Conservation (phyloP, 1,284 basidiomycete species). For the Austroboletus niveus region DNA sequence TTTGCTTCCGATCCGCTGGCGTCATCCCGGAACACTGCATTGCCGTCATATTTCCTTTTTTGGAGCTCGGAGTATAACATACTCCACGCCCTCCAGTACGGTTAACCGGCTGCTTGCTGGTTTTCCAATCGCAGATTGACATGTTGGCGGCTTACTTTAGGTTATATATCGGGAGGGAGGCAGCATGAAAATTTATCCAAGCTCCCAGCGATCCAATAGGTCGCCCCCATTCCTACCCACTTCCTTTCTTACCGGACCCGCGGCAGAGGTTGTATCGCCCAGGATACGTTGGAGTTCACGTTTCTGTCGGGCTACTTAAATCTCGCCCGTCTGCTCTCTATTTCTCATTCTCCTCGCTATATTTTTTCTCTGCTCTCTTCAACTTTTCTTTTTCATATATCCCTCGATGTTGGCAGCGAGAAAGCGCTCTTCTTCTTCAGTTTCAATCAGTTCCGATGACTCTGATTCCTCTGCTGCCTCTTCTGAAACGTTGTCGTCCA, state of each 20-base stretch:
- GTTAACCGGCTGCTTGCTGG: conserved; percentile 4
- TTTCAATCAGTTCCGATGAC: conserved; percentile 21
- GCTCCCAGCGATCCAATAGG: conserved; percentile 1
- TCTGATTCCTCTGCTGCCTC: conserved; percentile 20
- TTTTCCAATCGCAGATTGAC: conserved; percentile 13
- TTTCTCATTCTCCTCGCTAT: neutral
- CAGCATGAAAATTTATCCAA: conserved; percentile 6
- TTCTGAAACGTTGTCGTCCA: conserved; percentile 30
- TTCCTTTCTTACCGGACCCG: conserved; percentile 13
- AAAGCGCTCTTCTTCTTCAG: conserved; percentile 20
- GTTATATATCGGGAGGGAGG: conserved; percentile 13
- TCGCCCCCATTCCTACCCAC: conserved; percentile 1
- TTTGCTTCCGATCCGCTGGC: neutral
- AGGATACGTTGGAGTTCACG: neutral
- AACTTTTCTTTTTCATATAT: neutral
- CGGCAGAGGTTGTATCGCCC: conserved; percentile 13
- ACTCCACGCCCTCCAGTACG: conserved; percentile 1
- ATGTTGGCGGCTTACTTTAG: conserved; percentile 5
- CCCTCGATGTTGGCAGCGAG: conserved; percentile 6
- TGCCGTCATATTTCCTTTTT: conserved; percentile 24
- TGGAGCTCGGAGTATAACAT: conserved; percentile 19
- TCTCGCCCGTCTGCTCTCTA: neutral
- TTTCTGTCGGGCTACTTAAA: conserved; percentile 30
- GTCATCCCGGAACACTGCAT: conserved; percentile 18
- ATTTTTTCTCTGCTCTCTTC: neutral